These are phyloP conservation scores for Pyricularia sp. DNA, from an alignment of 2,329 filamentous ascomycete genomes.

Conservation along the genomic window DNA sequence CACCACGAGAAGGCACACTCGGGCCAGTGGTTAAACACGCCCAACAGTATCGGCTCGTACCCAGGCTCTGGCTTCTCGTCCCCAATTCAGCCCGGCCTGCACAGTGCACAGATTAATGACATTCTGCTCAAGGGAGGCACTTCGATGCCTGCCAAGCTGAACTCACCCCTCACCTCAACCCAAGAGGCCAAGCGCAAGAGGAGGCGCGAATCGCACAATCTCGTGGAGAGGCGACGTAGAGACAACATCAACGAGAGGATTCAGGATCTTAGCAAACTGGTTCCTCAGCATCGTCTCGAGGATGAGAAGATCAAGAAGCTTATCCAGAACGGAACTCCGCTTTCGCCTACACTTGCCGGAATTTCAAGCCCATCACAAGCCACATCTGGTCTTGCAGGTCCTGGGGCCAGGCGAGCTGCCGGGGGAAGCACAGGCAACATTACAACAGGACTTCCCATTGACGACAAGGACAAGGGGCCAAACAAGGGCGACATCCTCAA, in stretches of 20 bases:
- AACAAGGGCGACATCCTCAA: constrained; percentile 99
- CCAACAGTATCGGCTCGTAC: constrained; percentile 75
- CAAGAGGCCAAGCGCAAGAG: constrained; percentile 92
- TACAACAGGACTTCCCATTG: constrained; percentile 82
- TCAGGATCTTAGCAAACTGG: constrained; percentile 87
- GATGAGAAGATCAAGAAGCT: constrained; percentile 97
- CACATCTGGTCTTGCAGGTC: constrained; percentile 80
- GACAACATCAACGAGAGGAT: constrained; percentile 99
- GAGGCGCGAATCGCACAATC: constrained; percentile 88
- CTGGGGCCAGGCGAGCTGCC: constrained; percentile 70
- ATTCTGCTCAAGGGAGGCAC: constrained; percentile 81
- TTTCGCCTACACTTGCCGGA: constrained; percentile 73
- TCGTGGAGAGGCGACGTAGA: constrained; percentile 86
- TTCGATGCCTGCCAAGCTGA: constrained; percentile 83
- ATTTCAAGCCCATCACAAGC: constrained; percentile 62
- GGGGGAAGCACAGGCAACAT: constrained; percentile 67
- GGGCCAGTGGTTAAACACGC: constrained; percentile 84
- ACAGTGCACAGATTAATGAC: constrained; percentile 74
- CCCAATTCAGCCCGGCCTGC: constrained; percentile 58
- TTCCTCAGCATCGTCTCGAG: constrained; percentile 84
- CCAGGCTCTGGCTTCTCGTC: constrained; percentile 85
- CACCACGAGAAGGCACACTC: constrained; percentile 74
- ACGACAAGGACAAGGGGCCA: constrained; percentile 97
- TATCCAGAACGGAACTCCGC: constrained; percentile 80
- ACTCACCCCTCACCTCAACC: constrained; percentile 47